Evolutionary conservation across 495 filamentous ascomycete species (phyloP), one percentile per base, ranked within the genome.

Genomic region (Immersiella caudata): DNA sequence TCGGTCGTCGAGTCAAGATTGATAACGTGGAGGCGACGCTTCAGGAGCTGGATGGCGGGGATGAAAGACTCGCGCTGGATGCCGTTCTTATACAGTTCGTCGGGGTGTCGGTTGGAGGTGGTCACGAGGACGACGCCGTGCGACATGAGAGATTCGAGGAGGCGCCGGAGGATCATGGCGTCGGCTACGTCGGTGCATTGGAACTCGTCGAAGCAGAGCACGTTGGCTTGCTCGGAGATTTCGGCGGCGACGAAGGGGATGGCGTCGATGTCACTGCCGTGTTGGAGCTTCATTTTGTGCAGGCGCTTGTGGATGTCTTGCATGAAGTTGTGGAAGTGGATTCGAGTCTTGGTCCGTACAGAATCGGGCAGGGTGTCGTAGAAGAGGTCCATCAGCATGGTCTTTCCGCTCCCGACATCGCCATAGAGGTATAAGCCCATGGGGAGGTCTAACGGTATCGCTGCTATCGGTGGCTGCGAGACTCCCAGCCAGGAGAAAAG

Each of bases 261-360:
- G 46, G 88, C 93, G 78, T 99, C 95, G 49, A 97, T 84, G 76
- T 99, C 93, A 73, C 89, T 92, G 6, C 95, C 96, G 76, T 96
- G 86, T 71, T 88, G 77, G 83, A 94, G 90, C 83, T 97, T 97
- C 74, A 96, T 89, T 70, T 86, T 85, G 79, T 99, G 95, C 73
- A 97, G 81, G 40, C 94, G 86, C 76, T 90, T 92, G 85, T 99
- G 95, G 67, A 98, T 92, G 79, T 96, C 92, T 79, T 99, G 95
- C 94, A 99, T 99, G 83, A 98, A 99, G 77, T 96, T 96, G 81
- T 98, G 93, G 80, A 99, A 99, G 81, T 99, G 95, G 70, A 98
- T 97, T 18, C 95, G 86, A n/a, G 90, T 96, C 83, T 96, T 97
- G 50, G 87, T 86, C 65, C 80, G 85, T 68, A 99, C 93, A 71